Evolutionary conservation across 768 basidiomycete genomes (phyloP).

Genomic region (Suillus alpinus): DNA sequence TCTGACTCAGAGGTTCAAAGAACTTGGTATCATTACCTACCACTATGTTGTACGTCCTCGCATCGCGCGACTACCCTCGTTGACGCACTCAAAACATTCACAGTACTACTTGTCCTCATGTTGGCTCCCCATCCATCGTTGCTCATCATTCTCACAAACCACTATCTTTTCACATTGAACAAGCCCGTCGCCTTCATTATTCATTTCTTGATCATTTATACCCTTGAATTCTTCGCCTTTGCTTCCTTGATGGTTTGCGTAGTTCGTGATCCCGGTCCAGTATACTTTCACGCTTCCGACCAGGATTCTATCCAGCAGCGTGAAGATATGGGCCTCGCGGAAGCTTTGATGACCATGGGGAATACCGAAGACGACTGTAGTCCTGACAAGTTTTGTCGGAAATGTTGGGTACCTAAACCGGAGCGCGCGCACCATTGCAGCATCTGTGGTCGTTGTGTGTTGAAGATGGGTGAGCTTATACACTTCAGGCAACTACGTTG

Average conservation of each 20-base stretch:
- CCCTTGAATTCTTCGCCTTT: slow-evolving; percentile 65
- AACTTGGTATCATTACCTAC: slow-evolving; percentile 57
- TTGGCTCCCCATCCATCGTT: slow-evolving; percentile 74
- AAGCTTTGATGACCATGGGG: slow-evolving; percentile 54
- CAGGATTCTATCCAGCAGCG: slow-evolving; percentile 29
- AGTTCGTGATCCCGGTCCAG: slow-evolving; percentile 72
- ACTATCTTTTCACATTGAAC: slow-evolving; percentile 57
- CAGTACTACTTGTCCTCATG: slow-evolving; percentile 54
- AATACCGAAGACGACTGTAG: slow-evolving; percentile 54
- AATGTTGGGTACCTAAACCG: slow-evolving; percentile 77
- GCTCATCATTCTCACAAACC: slow-evolving; percentile 62
- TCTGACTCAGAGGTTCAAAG: slow-evolving; percentile 35
- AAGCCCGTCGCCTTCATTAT: slow-evolving; percentile 43
- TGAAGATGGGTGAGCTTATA: slow-evolving; percentile 72
- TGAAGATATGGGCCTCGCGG: slow-evolving; percentile 49
- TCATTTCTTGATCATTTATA: slow-evolving; percentile 61
- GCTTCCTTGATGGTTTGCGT: slow-evolving; percentile 73
- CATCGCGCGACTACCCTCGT: background rate
- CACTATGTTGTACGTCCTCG: slow-evolving; percentile 47
- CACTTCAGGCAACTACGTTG: background rate
- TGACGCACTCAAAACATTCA: slow-evolving; percentile 16
- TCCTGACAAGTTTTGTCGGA: slow-evolving; percentile 71
- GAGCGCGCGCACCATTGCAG: slow-evolving; percentile 80
- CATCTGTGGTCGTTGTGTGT: slow-evolving; percentile 70
- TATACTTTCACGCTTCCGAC: slow-evolving; percentile 25